Base-by-base conservation (phyloP, 2,329 filamentous ascomycete species). In the Ophiobolus disseminans region DNA sequence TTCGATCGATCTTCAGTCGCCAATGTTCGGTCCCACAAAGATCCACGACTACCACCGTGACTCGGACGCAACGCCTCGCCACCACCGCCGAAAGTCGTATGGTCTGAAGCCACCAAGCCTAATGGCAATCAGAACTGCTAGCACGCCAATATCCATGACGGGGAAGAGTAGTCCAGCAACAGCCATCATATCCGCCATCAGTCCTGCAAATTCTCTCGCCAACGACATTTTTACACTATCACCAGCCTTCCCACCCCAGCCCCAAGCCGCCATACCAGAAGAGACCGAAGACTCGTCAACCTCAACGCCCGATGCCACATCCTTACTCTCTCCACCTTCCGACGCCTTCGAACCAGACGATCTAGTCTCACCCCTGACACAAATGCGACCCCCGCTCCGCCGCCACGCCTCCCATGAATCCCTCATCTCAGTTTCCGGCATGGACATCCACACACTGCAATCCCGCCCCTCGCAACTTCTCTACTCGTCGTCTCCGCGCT, bases 401-500 rank as follows among this genome's bases (percentile, higher is more conserved):
- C 86, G 88, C 23, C 81, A 85, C 2, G 69, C 85, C 2, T 96
- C 92, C 1, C 91, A 96, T 61, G 92, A 97, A 69, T 96, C 90
- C 14, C 86, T 97, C 53, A 83, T 97, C 59, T 97, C 92, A 0
- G 82, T 96, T 1, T 85, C 87, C 0, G 91, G 91, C 2, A 87
- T 96, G 70, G 93, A 97, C 67, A 95, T 96, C 40, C 91, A 96
- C 69, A 91, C 89, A 0, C 79, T 95, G 4, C 86, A 87, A 62
- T 81, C 82, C 1, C 84, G 89, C 3, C 90, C 90, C 0, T 90
- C 88, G 25, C 90, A 95, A 63, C 81, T 94, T 49, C 83, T 86
- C 14, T 77, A 76, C 53, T 63, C 66, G 3, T 74, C 82, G 19
- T 83, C 81, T 48, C 78, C 78, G 47, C 77, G 78, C 23, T 78